These are phyloP conservation scores for Coniochaeta sp. DNA, from an alignment of 2,329 filamentous ascomycete genomes.

Conservation along the genomic window DNA sequence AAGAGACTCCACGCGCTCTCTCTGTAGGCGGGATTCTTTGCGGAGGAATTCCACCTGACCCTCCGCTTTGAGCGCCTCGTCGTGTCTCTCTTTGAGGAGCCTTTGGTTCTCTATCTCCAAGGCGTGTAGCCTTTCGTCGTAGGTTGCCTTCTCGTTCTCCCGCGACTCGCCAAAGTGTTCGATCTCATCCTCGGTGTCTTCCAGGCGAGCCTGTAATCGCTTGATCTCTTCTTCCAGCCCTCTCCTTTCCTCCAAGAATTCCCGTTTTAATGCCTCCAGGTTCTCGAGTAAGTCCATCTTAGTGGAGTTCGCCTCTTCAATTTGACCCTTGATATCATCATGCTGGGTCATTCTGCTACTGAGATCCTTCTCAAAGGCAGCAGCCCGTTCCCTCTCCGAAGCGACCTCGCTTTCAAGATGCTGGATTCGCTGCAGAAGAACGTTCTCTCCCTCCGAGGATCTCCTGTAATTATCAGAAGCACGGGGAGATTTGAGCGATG, in stretches of 20 bases:
- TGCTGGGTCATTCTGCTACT: conserved; percentile 47
- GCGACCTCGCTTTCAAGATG: conserved; percentile 73
- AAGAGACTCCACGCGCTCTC: conserved; percentile 51
- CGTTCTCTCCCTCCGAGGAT: conserved; percentile 39
- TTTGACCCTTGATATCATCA: conserved; percentile 56
- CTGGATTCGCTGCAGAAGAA: conserved; percentile 36
- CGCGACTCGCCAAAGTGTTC: conserved; percentile 76
- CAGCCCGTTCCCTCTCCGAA: conserved; percentile 61
- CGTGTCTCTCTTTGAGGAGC: conserved; percentile 47
- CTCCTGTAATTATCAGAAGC: conserved; percentile 33
- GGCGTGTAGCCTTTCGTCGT: conserved; percentile 59
- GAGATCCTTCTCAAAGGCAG: conserved; percentile 63
- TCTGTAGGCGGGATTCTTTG: conserved; percentile 51
- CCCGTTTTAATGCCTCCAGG: conserved; percentile 82
- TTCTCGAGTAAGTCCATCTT: conserved; percentile 94
- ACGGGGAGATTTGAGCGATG: conserved; percentile 37
- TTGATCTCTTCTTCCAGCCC: conserved; percentile 76
- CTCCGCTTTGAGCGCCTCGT: conserved; percentile 50
- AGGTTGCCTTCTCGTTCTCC: conserved; percentile 68
- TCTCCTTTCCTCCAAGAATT: conserved; percentile 79
- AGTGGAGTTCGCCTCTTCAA: conserved; percentile 82
- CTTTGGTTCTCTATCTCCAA: conserved; percentile 67
- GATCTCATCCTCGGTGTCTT: conserved; percentile 88
- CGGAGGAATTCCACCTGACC: conserved; percentile 56
- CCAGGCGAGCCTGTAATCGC: conserved; percentile 65